phyloP scores from a whole-genome alignment of 352 stramenopile genomes.

The Globisporangium polare region DNA sequence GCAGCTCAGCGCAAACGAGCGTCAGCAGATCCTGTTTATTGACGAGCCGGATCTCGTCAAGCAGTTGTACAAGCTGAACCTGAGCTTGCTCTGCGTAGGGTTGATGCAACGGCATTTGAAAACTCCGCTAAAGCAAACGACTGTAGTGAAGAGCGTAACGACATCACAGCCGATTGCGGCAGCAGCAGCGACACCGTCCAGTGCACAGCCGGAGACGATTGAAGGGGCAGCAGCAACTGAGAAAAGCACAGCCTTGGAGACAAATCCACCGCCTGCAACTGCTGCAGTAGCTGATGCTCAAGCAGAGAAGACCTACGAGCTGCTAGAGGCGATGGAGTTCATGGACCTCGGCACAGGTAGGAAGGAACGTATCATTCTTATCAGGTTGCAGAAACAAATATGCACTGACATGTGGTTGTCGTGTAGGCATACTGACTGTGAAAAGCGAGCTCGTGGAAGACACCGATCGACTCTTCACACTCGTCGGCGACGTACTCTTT shows the following conservation, averaged over 20 bases:
- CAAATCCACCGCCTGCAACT: neutral
- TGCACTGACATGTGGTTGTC: conserved; percentile 1
- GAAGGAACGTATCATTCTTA: neutral
- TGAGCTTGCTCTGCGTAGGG: conserved; percentile 78
- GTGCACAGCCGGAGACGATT: conserved; percentile 5
- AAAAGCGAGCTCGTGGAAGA: conserved; percentile 82
- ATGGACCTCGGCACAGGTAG: conserved; percentile 82
- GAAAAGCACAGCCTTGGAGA: neutral
- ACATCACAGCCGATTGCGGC: conserved; percentile 1
- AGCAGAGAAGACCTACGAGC: conserved; percentile 71
- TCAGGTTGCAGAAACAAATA: neutral
- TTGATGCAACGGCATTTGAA: conserved; percentile 84
- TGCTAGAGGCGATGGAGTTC: conserved; percentile 87
- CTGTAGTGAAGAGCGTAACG: neutral
- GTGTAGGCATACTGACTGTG: conserved; percentile 69
- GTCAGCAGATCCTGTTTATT: conserved; percentile 75
- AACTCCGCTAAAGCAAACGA: conserved; percentile 23
- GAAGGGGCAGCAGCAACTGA: conserved; percentile 4
- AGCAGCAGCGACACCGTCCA: neutral
- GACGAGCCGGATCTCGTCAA: conserved; percentile 81
- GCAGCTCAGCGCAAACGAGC: conserved; percentile 50
- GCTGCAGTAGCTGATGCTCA: conserved; percentile 12
- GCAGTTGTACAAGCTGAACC: conserved; percentile 85
- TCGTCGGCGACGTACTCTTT: conserved; percentile 58
- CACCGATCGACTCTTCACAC: conserved; percentile 50